Conservation (phyloP, 805 yeast species). For the Pichia rugopelliculosa region DNA sequence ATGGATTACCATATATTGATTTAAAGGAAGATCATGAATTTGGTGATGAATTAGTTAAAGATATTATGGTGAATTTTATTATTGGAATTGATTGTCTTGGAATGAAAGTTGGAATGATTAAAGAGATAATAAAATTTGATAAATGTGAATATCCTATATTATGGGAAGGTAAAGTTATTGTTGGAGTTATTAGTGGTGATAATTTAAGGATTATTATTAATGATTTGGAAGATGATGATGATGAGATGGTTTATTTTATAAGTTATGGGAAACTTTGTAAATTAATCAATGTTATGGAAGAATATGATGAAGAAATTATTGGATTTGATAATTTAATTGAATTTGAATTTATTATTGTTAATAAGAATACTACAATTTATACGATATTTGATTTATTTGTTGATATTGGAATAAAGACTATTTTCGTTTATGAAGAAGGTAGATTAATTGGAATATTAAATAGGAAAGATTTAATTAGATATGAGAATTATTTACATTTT, state of each 20-base stretch:
- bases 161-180: conserved; percentile 23
- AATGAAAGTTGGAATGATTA: conserved; percentile 21
- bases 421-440: conserved; percentile 61
- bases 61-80: conserved; percentile 51
- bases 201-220: conserved; percentile 27
- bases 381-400: conserved; percentile 60
- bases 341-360: conserved; percentile 55
- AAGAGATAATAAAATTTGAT: background rate
- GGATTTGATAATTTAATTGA: conserved; percentile 34
- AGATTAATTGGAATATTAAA: conserved; percentile 68
- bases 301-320: conserved; percentile 13
- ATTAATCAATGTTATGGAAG: conserved; percentile 1
- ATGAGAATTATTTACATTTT: conserved; percentile 35
- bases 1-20: conserved; percentile 79
- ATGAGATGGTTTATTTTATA: conserved; percentile 13
- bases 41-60: conserved; percentile 38
- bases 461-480: conserved; percentile 72
- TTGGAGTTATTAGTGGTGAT: conserved; percentile 39
- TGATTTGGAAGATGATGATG: background rate
- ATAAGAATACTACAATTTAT: conserved; percentile 48
- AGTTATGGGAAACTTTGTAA: conserved; percentile 5
- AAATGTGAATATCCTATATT: conserved; percentile 45
- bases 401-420: conserved; percentile 70
- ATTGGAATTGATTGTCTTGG: conserved; percentile 34
- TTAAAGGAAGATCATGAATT: conserved; percentile 61